Evolutionary conservation across 2,329 filamentous ascomycete genomes (phyloP), one percentile per base, ranked within the genome.

Genomic region (Trichoderma endophyticum): DNA sequence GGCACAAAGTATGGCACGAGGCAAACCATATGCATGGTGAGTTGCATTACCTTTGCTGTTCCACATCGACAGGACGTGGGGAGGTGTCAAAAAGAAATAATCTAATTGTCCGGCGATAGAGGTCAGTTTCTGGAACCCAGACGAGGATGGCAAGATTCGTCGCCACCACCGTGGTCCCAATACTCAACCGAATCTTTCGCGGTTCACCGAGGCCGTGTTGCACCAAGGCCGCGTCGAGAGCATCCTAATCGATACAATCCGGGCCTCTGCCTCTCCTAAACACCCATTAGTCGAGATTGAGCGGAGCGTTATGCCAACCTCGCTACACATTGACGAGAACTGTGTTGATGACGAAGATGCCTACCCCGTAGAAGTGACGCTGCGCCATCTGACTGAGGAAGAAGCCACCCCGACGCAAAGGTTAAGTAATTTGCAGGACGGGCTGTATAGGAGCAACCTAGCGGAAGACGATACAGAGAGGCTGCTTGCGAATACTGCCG

Each of bases 171-270:
- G 88, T 57, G 88, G 90, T n/a, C 85, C 87, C 0, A 90, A 92
- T 79, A 90, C 87, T 0, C 86, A 87, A 66, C 84, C 86, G 1
- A 88, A 87, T 2, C 83, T 91, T 64, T 89, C 85, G 26, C 85
- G 86, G 15, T 92, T 92, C 75, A 87, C 88, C 70, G 87, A 93
- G 77, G 86, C 89, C 3, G 88, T 92, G 4, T 79, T 94, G 51
- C 91, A 93, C 75, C 92, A 94, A 80, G 92, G 91, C 3, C 87
- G 91, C 1, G 89, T 93, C 73, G 91, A 93, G 77, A 83, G 86
- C 1, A 91, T 90, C 77, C 90, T 92, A 75, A 82, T 91, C 0
- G 89, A 92, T 73, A 85, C 86, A 60, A 87, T 92, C 66, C 84
- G 85, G 73, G 80, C 87, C 68, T 79, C 87, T 75, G 86, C 85